Conservation (phyloP, 768 basidiomycete genomes). For the Leccinum sublutescens region DNA sequence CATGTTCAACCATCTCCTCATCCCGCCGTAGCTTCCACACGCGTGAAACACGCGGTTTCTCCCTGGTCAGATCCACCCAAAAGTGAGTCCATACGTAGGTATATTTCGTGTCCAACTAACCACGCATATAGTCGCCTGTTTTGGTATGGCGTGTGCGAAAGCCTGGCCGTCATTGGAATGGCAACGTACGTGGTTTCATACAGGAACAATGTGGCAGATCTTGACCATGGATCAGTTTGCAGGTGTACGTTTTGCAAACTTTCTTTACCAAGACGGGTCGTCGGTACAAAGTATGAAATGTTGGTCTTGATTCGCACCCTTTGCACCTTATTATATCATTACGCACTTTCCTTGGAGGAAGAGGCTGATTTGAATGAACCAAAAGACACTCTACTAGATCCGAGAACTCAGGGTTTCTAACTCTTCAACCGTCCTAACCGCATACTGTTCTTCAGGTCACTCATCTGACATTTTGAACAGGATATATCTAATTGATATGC, state of each 20-base stretch:
- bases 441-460: too few species aligned
- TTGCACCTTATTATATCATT: constrained; percentile 4
- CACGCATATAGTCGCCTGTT: constrained; percentile 68
- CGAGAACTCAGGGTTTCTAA: not conserved
- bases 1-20: not conserved
- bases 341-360: not conserved
- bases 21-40: constrained; percentile 76
- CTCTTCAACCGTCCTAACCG: too few species aligned
- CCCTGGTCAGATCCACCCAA: constrained; percentile 86
- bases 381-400: not conserved
- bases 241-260: constrained; percentile 90
- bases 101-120: not conserved
- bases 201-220: constrained; percentile 2
- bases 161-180: constrained; percentile 76
- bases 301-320: constrained; percentile 9
- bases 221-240: constrained; percentile 50
- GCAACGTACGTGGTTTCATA: constrained; percentile 62
- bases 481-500: too few species aligned
- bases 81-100: constrained; percentile 44
- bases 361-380: not conserved
- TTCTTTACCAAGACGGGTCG: constrained; percentile 96
- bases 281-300: constrained; percentile 76
- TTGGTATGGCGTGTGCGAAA: constrained; percentile 90
- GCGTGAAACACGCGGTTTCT: constrained; percentile 91
- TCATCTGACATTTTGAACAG: too few species aligned